Base-by-base conservation (phyloP, 169 alveolate genomes). In the Babesia divergens region DNA sequence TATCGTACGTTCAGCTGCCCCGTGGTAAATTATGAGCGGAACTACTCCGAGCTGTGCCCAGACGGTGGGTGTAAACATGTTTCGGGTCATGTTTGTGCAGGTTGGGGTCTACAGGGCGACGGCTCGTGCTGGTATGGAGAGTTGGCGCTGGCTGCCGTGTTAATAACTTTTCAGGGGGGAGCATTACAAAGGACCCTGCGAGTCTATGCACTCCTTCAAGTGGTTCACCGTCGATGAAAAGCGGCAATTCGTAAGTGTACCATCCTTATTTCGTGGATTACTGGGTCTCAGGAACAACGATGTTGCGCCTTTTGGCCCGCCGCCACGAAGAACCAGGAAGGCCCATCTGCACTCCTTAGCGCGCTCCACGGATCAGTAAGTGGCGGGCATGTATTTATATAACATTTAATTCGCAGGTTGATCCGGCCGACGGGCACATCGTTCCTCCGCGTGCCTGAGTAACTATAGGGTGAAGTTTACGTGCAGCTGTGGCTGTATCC, bases 401-500 rank as follows among this genome's bases (percentile, higher is more conserved):
- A 6, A 8, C 5, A 34, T 20, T 3, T 18, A 9, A 26, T 24
- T 8, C 37, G n/a, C 71, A 74, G 84, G 77, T 74, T 11, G 60
- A 74, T 35, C 71, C 47, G 6, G 42, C 35, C 35, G 70, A 74
- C 44, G 84, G 84, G 20, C 53, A 13, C 20, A 55, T 74, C 6
- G 53, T 74, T 9, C 65, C 76, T 4, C 77, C 84, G 3, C 44
- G 84, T 11, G 29, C 3, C 20, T 56, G 34, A 46, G 40, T 1
- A 5, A 46, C 31, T 65, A 75, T 67, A 86, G 62, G 43, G 35
- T 81, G 31, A 86, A n/a, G 53, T 86, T 86, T 14, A 86, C 65
- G 51, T 86, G 84, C 34, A 86, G 22, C 59, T 59, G 71, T 55
- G 92, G 92, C 44, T 86, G 92, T 16, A 86, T 44, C 35, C 83